A percentile compares a stretch with the other conserved stretches of the same genome.
phyloP scores from a whole-genome alignment of 2,329 filamentous ascomycete genomes.

The Aspergillus sp. region DNA sequence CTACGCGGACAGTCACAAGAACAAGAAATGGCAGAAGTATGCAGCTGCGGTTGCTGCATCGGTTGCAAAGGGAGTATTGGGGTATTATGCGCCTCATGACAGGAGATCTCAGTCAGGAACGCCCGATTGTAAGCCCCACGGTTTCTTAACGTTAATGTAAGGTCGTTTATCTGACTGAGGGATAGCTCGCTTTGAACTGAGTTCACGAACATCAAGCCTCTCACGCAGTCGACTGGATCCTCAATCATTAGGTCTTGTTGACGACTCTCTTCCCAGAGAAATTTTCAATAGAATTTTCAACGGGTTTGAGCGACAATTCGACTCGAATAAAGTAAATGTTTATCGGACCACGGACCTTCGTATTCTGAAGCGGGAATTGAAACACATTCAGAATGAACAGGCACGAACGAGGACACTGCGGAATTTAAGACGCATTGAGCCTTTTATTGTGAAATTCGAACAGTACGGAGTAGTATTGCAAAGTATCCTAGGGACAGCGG shows the following conservation, averaged over 20 bases:
- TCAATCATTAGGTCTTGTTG: neutral
- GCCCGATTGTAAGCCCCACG: neutral
- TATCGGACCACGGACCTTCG: neutral
- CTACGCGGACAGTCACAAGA: slow-evolving; percentile 23
- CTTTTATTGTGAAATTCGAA: neutral
- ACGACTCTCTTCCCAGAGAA: neutral
- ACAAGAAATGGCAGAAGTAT: slow-evolving; percentile 19
- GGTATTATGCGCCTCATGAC: neutral
- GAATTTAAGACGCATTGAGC: slow-evolving; percentile 1
- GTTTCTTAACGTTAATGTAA: neutral
- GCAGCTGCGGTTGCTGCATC: slow-evolving; percentile 11
- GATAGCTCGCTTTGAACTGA: neutral
- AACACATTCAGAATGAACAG: neutral
- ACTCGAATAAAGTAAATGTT: neutral
- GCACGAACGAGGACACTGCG: neutral
- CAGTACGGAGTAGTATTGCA: neutral
- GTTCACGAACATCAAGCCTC: neutral
- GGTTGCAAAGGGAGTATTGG: slow-evolving; percentile 6
- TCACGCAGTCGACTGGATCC: neutral
- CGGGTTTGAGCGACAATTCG: neutral
- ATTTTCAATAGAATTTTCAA: neutral
- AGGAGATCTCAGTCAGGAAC: neutral
- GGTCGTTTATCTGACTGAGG: neutral
- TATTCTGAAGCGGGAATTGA: neutral
- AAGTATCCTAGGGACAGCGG: neutral